Evolutionary conservation across 2,329 filamentous ascomycete genomes (phyloP), one percentile per base, ranked within the genome.

Genomic region (Didymellaceae sp.): DNA sequence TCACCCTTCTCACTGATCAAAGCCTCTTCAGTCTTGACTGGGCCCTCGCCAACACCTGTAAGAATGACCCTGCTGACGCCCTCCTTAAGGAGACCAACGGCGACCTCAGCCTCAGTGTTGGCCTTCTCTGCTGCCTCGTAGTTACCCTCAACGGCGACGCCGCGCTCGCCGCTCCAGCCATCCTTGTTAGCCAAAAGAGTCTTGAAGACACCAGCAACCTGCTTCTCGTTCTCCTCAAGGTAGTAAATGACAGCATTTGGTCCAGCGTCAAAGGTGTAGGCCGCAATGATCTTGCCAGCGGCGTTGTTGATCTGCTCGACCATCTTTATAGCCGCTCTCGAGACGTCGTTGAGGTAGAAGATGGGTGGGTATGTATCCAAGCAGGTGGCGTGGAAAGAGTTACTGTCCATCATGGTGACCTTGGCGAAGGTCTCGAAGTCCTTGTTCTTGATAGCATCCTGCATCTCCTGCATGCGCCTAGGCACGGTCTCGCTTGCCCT

Each of bases 161-260:
- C 82, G 55, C 77, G 79, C 62, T 78, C 74, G 8, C 72, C 70
- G 71, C 85, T 86, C 91, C 86, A 97, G 30, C 90, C 90, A 7
- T 83, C 80, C n/a, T 87, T 81, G 21, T 78, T 74, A 1, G 75
- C 78, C 18, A 93, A 71, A 14, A 89, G 79, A 30, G 78, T 77
- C 77, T 90, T 89, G 75, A 99, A 89, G 0, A 86, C 83, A 7
- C 91, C 92, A 0, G 91, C 84, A 3, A 97, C 87, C 3, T 82
- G 75, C 32, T 82, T 81, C 56, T 86, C 82, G 62, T 96, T 84
- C 78, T 92, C 82, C 70, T 92, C 89, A 31, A 92, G 83, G 70
- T 96, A 97, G 80, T 99, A 99, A 41, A 99, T 86, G 41, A 99
- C 95, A 31, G 91, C 91, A 76, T 99, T 99, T 45, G 94, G 94